Conservation (phyloP, 352 stramenopile genomes). For the Phytopythium mirpurense region DNA sequence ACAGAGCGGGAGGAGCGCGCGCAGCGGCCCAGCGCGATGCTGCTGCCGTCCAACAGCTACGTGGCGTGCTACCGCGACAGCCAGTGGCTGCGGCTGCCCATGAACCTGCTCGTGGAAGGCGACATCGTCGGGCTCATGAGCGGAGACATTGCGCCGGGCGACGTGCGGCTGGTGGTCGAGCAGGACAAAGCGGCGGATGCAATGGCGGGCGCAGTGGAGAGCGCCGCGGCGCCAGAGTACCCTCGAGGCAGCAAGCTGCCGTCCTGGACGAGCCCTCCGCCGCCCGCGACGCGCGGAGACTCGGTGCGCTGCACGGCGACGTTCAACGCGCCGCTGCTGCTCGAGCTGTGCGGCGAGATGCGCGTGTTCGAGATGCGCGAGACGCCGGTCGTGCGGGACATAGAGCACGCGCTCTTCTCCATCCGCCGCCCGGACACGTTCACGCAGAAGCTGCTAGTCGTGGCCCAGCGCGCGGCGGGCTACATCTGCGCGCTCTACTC, state of each 20-base stretch:
- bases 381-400: constrained; percentile 74
- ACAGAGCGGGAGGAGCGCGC: constrained; percentile 5
- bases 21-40: constrained; percentile 19
- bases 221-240: constrained; percentile 19
- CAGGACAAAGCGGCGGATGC: not conserved
- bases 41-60: constrained; percentile 76
- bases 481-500: constrained; percentile 72
- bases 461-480: constrained; percentile 41
- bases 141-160: constrained; percentile 68
- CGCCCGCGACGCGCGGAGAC: constrained; percentile 22
- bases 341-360: constrained; percentile 85
- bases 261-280: constrained; percentile 28
- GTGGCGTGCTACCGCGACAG: constrained; percentile 75
- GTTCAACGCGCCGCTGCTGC: constrained; percentile 63
- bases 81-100: constrained; percentile 76
- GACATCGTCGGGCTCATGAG: constrained; percentile 82
- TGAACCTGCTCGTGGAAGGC: constrained; percentile 79
- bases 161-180: constrained; percentile 39
- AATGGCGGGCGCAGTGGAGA: too few relatives aligned
- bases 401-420: constrained; percentile 72
- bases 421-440: constrained; percentile 65
- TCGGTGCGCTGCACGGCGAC: constrained; percentile 62
- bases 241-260: constrained; percentile 59
- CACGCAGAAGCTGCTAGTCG: constrained; percentile 72
- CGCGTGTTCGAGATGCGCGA: constrained; percentile 83